Percentiles rank a stretch among this genome's conserved stretches.
Conservation (phyloP, 1,139 yeast genomes). For the Debaryomyces psychrophilus region DNA sequence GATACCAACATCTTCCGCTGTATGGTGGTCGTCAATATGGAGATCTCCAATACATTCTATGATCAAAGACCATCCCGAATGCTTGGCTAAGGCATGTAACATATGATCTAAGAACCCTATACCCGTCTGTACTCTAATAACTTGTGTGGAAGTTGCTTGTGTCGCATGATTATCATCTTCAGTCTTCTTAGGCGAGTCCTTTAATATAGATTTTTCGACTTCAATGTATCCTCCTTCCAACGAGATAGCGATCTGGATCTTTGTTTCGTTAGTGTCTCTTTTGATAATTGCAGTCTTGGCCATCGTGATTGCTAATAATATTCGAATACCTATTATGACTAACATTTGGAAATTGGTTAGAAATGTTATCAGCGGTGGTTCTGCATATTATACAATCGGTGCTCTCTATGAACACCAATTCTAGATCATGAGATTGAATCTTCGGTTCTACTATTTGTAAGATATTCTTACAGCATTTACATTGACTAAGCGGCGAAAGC, state of each 20-base stretch:
- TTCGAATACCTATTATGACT: background rate
- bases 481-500: background rate
- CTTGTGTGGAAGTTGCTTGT: constrained; percentile 66
- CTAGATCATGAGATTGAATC: background rate
- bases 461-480: background rate
- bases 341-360: background rate
- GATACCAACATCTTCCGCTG: constrained; percentile 94
- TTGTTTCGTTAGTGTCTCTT: constrained; percentile 90
- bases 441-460: background rate
- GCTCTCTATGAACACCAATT: background rate
- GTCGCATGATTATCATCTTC: constrained; percentile 55
- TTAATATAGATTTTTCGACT: constrained; percentile 58
- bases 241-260: constrained; percentile 81
- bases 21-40: constrained; percentile 96
- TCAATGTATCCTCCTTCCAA: constrained; percentile 81
- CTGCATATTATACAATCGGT: background rate
- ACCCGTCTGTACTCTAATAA: constrained; percentile 83
- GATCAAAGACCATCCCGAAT: constrained; percentile 91
- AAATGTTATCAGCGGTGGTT: background rate
- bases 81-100: constrained; percentile 96
- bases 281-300: constrained; percentile 53
- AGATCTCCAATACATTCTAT: constrained; percentile 92
- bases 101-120: constrained; percentile 95
- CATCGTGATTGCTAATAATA: constrained; percentile 9
- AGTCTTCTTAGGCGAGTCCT: constrained; percentile 29